Conservation (phyloP, 306 rosid species). For the Delonix regia region DNA sequence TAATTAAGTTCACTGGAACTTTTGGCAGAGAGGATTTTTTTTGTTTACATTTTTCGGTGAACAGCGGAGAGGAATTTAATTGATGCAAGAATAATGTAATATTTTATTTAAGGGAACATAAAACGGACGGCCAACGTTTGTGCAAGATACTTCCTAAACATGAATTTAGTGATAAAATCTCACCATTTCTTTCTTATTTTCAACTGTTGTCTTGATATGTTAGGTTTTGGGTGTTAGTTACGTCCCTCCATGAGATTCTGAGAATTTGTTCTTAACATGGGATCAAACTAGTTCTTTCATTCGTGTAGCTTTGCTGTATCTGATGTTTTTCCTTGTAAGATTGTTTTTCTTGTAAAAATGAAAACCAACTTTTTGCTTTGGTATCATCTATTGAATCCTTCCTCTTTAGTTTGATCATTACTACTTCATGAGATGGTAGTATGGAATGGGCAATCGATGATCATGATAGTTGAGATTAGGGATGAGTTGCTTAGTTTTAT, state of each 20-base stretch:
- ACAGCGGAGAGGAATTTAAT: neutral
- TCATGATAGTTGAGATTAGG: neutral
- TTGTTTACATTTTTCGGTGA: too few species aligned
- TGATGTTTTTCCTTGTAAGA: neutral
- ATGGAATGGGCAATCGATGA: neutral
- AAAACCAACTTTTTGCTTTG: neutral
- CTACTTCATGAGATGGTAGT: neutral
- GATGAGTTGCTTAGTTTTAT: neutral
- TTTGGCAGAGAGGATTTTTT: slow-evolving; percentile 10
- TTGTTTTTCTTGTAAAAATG: neutral
- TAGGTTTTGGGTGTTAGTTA: neutral
- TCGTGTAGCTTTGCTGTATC: neutral
- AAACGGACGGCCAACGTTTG: neutral
- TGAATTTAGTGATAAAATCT: neutral
- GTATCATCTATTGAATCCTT: neutral
- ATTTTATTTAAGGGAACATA: neutral
- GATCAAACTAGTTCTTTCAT: neutral
- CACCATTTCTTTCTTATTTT: neutral
- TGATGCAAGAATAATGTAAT: neutral
- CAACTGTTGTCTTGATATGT: neutral
- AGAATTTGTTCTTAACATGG: neutral
- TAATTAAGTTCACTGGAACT: neutral
- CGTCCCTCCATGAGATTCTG: neutral
- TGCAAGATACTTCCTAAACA: neutral
- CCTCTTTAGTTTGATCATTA: neutral